These are phyloP conservation scores for Blastobotrys niveus DNA, from an alignment of 1,139 yeast genomes.

Conservation along the genomic window DNA sequence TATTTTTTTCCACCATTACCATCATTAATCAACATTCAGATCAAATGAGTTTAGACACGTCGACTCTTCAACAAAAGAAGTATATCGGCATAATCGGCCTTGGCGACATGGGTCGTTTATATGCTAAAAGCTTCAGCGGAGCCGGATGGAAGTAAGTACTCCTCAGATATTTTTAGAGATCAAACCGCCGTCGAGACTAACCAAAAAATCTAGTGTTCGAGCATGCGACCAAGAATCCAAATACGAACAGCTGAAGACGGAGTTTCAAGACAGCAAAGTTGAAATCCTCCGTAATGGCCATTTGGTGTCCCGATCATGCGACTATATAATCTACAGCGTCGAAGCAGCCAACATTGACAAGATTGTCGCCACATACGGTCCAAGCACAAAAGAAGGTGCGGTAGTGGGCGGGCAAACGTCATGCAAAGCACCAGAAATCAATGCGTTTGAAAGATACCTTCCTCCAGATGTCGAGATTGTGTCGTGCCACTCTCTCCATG, in stretches of 20 bases:
- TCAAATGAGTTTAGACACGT: too few relatives aligned
- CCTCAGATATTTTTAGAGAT: conserved; percentile 24
- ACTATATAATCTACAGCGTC: conserved; percentile 79
- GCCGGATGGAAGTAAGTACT: conserved; percentile 92
- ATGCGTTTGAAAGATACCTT: conserved; percentile 68
- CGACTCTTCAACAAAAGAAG: conserved; percentile 38
- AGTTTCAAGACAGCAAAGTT: conserved; percentile 39
- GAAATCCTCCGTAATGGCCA: conserved; percentile 69
- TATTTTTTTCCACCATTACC: too few relatives aligned
- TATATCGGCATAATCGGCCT: conserved; percentile 86
- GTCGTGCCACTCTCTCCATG: conserved; percentile 87
- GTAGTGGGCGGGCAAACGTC: conserved; percentile 98
- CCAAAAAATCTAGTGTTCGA: conserved; percentile 49
- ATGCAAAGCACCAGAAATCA: conserved; percentile 85
- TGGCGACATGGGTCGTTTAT: conserved; percentile 93
- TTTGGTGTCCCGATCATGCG: conserved; percentile 70
- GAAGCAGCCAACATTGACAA: conserved; percentile 67
- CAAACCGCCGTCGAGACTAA: neutral
- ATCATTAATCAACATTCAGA: too few relatives aligned
- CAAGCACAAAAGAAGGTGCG: conserved; percentile 80
- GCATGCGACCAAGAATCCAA: conserved; percentile 83
- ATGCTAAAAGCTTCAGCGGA: conserved; percentile 67
- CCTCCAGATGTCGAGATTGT: conserved; percentile 80
- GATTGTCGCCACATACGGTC: conserved; percentile 73
- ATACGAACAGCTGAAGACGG: conserved; percentile 44